Percentiles rank a stretch among this genome's conserved stretches.
Evolutionary conservation across 805 yeast genomes (phyloP).

Genomic region (Yarrowia bubula): DNA sequence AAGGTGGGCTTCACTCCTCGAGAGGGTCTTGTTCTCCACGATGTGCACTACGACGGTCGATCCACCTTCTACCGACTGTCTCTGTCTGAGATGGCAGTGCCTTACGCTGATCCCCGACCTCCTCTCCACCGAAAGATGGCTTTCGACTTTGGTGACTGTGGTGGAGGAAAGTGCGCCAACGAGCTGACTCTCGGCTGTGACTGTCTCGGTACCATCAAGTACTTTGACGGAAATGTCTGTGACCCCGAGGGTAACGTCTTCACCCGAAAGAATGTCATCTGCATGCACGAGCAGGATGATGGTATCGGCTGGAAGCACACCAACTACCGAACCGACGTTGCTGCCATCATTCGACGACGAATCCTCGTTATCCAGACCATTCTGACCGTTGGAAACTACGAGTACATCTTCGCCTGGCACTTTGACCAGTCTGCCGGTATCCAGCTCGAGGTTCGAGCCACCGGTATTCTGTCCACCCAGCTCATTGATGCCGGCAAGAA

Average conservation of each 20-base stretch:
- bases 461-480: slow-evolving; percentile 83
- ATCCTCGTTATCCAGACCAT: slow-evolving; percentile 78
- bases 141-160: slow-evolving; percentile 81
- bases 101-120: slow-evolving; percentile 80
- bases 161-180: slow-evolving; percentile 75
- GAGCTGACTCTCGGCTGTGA: slow-evolving; percentile 73
- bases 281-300: slow-evolving; percentile 82
- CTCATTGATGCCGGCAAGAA: slow-evolving; percentile 67
- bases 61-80: slow-evolving; percentile 70
- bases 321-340: slow-evolving; percentile 68
- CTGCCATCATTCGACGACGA: slow-evolving; percentile 71
- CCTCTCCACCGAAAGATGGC: slow-evolving; percentile 87
- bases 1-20: slow-evolving; percentile 66
- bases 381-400: slow-evolving; percentile 84
- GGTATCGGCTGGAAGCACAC: slow-evolving; percentile 78
- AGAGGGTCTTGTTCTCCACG: slow-evolving; percentile 77
- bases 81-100: slow-evolving; percentile 82
- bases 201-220: slow-evolving; percentile 78
- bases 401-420: slow-evolving; percentile 68
- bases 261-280: slow-evolving; percentile 64
- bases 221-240: slow-evolving; percentile 61
- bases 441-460: slow-evolving; percentile 76
- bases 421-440: slow-evolving; percentile 77
- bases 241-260: slow-evolving; percentile 61
- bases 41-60: slow-evolving; percentile 72